Evolutionary conservation across 106 monocot species (phyloP), one percentile per base, ranked within the genome.

Genomic region (Agapanthus africanus): DNA sequence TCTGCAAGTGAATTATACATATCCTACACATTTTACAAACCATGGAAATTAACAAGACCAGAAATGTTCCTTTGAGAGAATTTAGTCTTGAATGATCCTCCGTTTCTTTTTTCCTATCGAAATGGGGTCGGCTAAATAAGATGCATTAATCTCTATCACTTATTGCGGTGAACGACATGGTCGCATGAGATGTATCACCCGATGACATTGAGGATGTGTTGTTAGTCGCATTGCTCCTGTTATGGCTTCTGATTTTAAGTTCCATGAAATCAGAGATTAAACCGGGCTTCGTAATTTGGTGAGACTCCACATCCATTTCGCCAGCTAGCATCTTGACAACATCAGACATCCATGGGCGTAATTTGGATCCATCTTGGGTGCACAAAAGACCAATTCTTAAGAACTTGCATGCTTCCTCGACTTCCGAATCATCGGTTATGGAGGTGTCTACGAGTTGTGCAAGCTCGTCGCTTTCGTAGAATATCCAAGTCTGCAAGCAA

Each of bases 331-430:
- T 85, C 40, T 75, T 79, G 25, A 89, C 31, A 13, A 82, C 82
- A 0, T n/a, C 56, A 50, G 85, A 80, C 85, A 89, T 85, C 9
- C 77, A n/a, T 23, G 89, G 89, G 0, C 89, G 85, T n/a, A 79
- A 75, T 60, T 74, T 85, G 11, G 79, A 60, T 9, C 68, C 62
- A 51, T 89, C 89, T 72, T 89, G 89, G 23, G 89, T 85, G 70
- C 89, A 89, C 30, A 89, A 51, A 34, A 89, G 82, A 6, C 77
- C 85, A 28, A 85, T 63, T 72, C 85, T 82, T 35, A 89, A 69
- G 70, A 85, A 85, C 13, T 31, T 76, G 49, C 71, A 74, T 11
- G 89, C 89, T 72, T 89, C 77, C 42, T 85, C 54, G 1, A 77
- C 27, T 28, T 89, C 69, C 30, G 84, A 40, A 47, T 88, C 88